Percentiles rank a stretch among this genome's conserved stretches.
These are phyloP conservation scores for Camellia oleifera DNA, from an alignment of 179 eudicot species.

Conservation along the genomic window DNA sequence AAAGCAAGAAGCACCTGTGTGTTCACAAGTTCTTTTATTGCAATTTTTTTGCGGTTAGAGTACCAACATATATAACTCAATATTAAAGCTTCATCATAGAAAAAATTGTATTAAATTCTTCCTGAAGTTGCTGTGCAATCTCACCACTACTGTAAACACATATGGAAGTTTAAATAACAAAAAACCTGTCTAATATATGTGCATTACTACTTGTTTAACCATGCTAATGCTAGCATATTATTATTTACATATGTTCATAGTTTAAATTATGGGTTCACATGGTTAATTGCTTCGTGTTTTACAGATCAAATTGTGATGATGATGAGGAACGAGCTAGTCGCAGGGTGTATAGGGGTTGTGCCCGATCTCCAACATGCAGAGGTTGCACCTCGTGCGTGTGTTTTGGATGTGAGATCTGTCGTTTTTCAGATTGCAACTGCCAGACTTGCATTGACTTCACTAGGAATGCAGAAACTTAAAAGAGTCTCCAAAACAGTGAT, in stretches of 20 bases:
- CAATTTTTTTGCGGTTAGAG: too few species aligned
- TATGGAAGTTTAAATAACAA: too few species aligned
- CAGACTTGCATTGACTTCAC: conserved; percentile 70
- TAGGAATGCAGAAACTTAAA: conserved; percentile 32
- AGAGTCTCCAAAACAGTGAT: conserved; percentile 6
- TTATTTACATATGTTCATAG: too few species aligned
- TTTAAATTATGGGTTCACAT: background rate
- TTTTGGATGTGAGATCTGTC: conserved; percentile 64
- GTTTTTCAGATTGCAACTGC: conserved; percentile 70
- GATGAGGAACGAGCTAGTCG: conserved; percentile 74
- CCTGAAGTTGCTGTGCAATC: too few species aligned
- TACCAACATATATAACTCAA: too few species aligned
- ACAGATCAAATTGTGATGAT: conserved; percentile 53
- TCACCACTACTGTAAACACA: too few species aligned
- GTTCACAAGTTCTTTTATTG: too few species aligned
- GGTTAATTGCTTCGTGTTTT: background rate
- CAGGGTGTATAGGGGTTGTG: conserved; percentile 58
- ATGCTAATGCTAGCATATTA: background rate
- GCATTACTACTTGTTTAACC: background rate
- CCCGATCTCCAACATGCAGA: conserved; percentile 52
- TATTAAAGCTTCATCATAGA: too few species aligned
- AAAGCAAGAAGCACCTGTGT: too few species aligned
- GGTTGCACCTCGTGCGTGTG: conserved; percentile 81
- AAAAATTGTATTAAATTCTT: too few species aligned
- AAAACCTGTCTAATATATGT: too few species aligned